phyloP scores from a whole-genome alignment of 192 early-diverging fungal species.

The Linderina pennispora region DNA sequence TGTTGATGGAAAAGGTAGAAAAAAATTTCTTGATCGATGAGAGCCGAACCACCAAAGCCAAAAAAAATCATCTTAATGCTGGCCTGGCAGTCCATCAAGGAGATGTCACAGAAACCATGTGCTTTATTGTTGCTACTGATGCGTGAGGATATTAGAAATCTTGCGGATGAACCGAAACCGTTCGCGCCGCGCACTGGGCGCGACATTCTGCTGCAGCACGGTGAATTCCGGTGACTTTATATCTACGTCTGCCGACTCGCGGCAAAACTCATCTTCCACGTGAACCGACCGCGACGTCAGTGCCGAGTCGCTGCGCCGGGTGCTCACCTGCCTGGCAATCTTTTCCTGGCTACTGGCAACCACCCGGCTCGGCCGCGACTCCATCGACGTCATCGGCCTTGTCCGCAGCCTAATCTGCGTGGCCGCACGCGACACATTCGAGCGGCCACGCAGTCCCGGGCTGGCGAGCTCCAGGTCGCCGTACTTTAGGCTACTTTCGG shows the following conservation, averaged over 20 bases:
- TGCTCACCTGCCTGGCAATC: constrained; percentile 33
- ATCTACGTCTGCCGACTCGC: constrained; percentile 33
- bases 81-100: no score
- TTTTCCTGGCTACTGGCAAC: neutral
- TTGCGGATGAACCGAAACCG: constrained; percentile 35
- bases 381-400: neutral
- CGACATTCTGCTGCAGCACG: constrained; percentile 29
- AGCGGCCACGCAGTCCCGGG: no score
- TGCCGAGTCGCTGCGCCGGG: constrained; percentile 41
- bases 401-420: neutral
- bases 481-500: no score
- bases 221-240: constrained; percentile 43
- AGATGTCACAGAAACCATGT: no score
- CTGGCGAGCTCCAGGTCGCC: no score
- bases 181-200: constrained; percentile 27
- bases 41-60: no score
- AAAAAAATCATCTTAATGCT: no score
- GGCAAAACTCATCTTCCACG: constrained; percentile 7
- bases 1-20: no score
- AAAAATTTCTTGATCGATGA: no score
- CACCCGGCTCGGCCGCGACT: neutral
- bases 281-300: constrained; percentile 36
- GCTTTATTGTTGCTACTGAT: no score
- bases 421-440: neutral
- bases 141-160: constrained; percentile 21